These are phyloP conservation scores for Chalciporus piperatus DNA, from an alignment of 768 basidiomycete genomes.

Conservation along the genomic window DNA sequence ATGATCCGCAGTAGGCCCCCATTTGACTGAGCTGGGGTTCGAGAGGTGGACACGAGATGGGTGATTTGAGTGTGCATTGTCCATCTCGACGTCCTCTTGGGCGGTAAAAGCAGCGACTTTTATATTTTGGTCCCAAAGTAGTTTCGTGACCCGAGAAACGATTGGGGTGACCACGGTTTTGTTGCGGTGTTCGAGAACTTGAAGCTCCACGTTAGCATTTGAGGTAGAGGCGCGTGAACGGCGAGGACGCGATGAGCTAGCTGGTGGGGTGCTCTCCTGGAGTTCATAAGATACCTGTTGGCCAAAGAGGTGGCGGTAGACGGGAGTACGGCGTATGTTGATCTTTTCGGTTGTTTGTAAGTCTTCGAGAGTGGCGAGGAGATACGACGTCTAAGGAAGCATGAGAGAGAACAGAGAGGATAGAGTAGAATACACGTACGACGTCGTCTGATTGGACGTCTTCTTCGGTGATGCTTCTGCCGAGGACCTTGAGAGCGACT, in stretches of 20 bases:
- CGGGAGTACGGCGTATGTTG: slow-evolving; percentile 38
- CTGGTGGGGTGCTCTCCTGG: slow-evolving; percentile 8
- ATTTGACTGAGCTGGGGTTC: slow-evolving; percentile 34
- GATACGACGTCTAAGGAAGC: slow-evolving; percentile 41
- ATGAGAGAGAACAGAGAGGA: background rate
- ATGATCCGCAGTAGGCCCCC: slow-evolving; percentile 28
- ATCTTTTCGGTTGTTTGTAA: slow-evolving; percentile 34
- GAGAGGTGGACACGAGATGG: slow-evolving; percentile 24
- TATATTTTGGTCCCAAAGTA: slow-evolving; percentile 47
- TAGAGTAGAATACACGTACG: slow-evolving; percentile 35
- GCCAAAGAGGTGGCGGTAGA: slow-evolving; percentile 37
- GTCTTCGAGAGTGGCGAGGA: slow-evolving; percentile 37
- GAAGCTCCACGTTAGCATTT: slow-evolving; percentile 22
- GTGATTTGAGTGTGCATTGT: slow-evolving; percentile 9
- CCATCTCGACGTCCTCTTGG: slow-evolving; percentile 28
- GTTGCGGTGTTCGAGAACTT: slow-evolving; percentile 36
- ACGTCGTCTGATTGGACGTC: slow-evolving; percentile 47
- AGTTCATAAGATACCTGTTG: slow-evolving; percentile 23
- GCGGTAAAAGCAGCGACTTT: slow-evolving; percentile 33
- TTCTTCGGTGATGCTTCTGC: slow-evolving; percentile 38
- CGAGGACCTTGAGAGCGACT: slow-evolving; percentile 37
- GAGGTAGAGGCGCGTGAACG: slow-evolving; percentile 6
- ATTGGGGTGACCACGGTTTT: slow-evolving; percentile 43
- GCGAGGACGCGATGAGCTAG: slow-evolving; percentile 17
- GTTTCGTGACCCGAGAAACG: slow-evolving; percentile 43